Conservation (phyloP, 2,329 filamentous ascomycete species). For the Fonsecaea multimorphosa region DNA sequence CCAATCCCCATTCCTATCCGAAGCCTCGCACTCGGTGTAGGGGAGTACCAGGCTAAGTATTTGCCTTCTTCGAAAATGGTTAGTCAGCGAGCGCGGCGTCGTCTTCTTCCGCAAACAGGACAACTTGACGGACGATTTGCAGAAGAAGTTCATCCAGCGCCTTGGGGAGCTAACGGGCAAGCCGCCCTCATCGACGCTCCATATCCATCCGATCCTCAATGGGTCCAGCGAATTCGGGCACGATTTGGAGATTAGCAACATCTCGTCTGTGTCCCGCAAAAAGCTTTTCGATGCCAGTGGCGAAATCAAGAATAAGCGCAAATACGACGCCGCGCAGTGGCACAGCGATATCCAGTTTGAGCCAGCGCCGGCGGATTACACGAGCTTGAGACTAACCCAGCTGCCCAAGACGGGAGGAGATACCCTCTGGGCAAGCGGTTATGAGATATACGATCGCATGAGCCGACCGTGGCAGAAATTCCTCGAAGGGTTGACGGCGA, state of each 20-base stretch:
- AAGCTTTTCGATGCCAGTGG: slow-evolving; percentile 49
- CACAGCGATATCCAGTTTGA: slow-evolving; percentile 71
- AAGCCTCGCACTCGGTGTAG: slow-evolving; percentile 7
- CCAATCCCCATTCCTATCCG: not conserved
- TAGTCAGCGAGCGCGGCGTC: slow-evolving; percentile 72
- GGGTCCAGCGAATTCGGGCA: slow-evolving; percentile 60
- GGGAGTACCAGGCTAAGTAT: not conserved
- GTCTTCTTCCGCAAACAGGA: slow-evolving; percentile 73
- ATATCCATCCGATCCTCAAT: slow-evolving; percentile 67
- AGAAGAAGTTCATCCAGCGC: slow-evolving; percentile 68
- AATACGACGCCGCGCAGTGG: slow-evolving; percentile 56
- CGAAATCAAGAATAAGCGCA: slow-evolving; percentile 45
- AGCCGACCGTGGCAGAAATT: slow-evolving; percentile 59
- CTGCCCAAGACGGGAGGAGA: slow-evolving; percentile 63
- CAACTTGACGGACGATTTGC: slow-evolving; percentile 65
- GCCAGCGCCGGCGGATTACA: slow-evolving; percentile 67
- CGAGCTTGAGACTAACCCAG: slow-evolving; percentile 62
- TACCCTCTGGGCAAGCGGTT: slow-evolving; percentile 71
- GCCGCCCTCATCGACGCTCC: slow-evolving; percentile 62
- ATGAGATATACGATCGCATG: slow-evolving; percentile 70
- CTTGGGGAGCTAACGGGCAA: slow-evolving; percentile 67
- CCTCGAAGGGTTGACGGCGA: slow-evolving; percentile 64
- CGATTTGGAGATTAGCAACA: slow-evolving; percentile 69
- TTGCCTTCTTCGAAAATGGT: not conserved
- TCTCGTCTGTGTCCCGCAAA: slow-evolving; percentile 63